Conservation (phyloP, 331 rosid species). For the Ulmus americana region DNA sequence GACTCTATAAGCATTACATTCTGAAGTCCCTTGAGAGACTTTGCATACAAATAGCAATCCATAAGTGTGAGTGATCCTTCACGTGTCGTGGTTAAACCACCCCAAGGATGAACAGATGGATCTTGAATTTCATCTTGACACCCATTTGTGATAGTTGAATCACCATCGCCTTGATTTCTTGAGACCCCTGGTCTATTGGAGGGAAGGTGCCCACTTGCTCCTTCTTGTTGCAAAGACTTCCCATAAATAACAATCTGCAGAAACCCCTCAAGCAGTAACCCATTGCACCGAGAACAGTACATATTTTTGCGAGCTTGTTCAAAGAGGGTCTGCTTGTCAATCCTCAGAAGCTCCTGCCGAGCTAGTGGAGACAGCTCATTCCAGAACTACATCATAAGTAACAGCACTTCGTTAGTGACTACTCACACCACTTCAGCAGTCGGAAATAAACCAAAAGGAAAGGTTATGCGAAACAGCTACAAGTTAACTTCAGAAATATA, state of each 20-base stretch:
- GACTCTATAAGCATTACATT: conserved; percentile 47
- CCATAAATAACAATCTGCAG: conserved; percentile 92
- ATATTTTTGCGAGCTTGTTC: conserved; percentile 97
- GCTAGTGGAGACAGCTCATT: conserved; percentile 59
- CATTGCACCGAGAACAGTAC: conserved; percentile 99
- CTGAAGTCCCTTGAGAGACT: conserved; percentile 73
- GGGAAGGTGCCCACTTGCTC: conserved; percentile 38
- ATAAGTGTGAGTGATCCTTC: conserved; percentile 80
- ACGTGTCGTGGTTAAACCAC: conserved; percentile 78
- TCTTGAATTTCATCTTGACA: conserved; percentile 76
- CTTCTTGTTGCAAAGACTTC: conserved; percentile 82
- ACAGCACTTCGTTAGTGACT: conserved; percentile 21
- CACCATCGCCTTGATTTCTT: conserved; percentile 52
- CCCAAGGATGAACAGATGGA: conserved; percentile 97
- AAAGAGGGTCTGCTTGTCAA: conserved; percentile 90
- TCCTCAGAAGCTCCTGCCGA: conserved; percentile 79
- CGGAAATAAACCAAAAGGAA: not conserved
- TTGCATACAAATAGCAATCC: conserved; percentile 78
- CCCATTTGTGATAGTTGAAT: conserved; percentile 40
- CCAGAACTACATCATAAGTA: conserved; percentile 69
- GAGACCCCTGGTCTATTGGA: conserved; percentile 42
- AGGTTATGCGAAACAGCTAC: not conserved
- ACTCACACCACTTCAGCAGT: conserved; percentile 1
- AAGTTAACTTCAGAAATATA: not conserved
- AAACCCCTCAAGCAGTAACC: conserved; percentile 93